A percentile compares a stretch with the other conserved stretches of the same genome.
phyloP scores from a whole-genome alignment of 1,284 basidiomycete genomes.

The Sphagnurus paluster region DNA sequence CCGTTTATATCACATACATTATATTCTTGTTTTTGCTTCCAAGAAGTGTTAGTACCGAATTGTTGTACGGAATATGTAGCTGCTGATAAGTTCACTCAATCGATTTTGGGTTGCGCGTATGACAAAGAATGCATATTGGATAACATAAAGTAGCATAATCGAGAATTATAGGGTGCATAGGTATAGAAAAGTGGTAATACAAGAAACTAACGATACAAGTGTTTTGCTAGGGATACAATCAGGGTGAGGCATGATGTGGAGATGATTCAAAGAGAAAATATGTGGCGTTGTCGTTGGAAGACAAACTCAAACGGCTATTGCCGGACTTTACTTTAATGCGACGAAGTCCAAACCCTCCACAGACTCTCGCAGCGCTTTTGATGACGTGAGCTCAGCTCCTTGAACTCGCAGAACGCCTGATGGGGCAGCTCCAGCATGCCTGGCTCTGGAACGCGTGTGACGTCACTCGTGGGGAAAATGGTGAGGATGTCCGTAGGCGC shows the following conservation, averaged over 20 bases:
- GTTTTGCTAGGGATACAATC: constrained; percentile 8
- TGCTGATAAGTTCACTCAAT: neutral
- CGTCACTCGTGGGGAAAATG: constrained; percentile 48
- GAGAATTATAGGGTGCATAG: too few species aligned
- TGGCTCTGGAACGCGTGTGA: constrained; percentile 33
- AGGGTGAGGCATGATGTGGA: neutral
- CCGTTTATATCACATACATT: constrained; percentile 2
- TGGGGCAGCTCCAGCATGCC: constrained; percentile 64
- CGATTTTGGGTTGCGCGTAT: neutral
- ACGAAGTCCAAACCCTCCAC: constrained; percentile 48
- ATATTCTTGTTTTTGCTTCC: neutral
- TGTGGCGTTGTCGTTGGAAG: too few species aligned
- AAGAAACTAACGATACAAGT: constrained; percentile 1
- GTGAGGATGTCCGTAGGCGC: constrained; percentile 53
- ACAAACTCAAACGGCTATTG: too few species aligned
- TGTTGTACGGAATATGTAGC: neutral
- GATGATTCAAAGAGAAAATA: too few species aligned
- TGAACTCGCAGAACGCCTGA: constrained; percentile 54
- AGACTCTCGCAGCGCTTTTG: constrained; percentile 52
- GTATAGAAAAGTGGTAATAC: neutral
- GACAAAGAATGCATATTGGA: neutral
- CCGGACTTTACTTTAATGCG: constrained; percentile 27
- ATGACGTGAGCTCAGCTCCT: constrained; percentile 47
- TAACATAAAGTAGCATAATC: too few species aligned
- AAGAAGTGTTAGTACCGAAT: too few species aligned